phyloP scores from a whole-genome alignment of 306 rosid genomes.

The Cucurbita argyrosperma region DNA sequence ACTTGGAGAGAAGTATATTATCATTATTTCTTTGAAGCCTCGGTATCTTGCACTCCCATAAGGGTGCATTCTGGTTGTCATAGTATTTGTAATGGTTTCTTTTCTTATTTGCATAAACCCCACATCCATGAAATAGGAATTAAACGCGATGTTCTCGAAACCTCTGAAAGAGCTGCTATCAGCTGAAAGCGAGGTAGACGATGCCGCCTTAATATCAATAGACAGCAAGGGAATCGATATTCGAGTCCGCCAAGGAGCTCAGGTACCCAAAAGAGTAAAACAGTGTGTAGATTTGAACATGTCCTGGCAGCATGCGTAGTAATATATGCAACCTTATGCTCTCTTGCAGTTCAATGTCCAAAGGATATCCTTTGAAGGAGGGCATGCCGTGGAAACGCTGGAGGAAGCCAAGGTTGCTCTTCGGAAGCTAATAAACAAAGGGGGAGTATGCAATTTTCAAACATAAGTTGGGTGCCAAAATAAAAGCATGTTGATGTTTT shows the following conservation, averaged over 20 bases:
- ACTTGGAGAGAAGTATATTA: not conserved
- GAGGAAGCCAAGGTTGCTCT: conserved; percentile 96
- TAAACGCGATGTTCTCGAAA: conserved; percentile 88
- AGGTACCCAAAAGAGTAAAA: conserved; percentile 28
- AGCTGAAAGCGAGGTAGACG: conserved; percentile 78
- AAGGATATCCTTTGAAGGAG: conserved; percentile 85
- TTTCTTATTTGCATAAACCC: not conserved
- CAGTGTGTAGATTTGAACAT: not conserved
- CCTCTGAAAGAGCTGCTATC: conserved; percentile 78
- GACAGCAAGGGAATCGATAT: conserved; percentile 95
- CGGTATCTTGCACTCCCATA: not conserved
- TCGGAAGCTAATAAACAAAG: conserved; percentile 58
- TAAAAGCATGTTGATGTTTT: not conserved
- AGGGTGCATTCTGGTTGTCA: not conserved
- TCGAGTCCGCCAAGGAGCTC: conserved; percentile 97
- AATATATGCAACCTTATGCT: not conserved
- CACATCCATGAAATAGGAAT: conserved; percentile 31
- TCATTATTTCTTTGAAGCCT: not conserved
- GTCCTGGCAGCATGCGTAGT: not conserved
- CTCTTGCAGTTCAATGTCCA: conserved; percentile 78
- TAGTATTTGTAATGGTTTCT: not conserved
- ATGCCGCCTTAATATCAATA: conserved; percentile 92
- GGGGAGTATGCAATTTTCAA: conserved; percentile 51
- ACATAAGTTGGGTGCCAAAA: conserved; percentile 14
- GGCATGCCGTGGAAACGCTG: conserved; percentile 70